Percentiles rank a stretch among this genome's conserved stretches.
phyloP scores from a whole-genome alignment of 805 yeast genomes.

The Cyberlindnera xishuangbannaensis region DNA sequence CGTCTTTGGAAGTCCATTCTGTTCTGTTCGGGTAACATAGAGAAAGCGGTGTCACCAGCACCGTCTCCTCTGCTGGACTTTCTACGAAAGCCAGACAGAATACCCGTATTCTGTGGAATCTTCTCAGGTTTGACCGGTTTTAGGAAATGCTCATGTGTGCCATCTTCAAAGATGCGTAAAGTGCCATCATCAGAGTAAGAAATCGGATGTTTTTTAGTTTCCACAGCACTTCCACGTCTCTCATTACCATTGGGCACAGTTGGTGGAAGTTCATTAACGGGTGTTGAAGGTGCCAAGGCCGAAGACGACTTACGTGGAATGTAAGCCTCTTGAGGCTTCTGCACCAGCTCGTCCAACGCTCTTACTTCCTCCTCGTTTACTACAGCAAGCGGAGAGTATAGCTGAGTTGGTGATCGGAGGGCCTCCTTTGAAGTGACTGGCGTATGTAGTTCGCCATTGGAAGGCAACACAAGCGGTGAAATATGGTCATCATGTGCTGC shows the following conservation, averaged over 20 bases:
- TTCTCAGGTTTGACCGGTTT: slow-evolving; percentile 22
- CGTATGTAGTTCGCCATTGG: too few relatives aligned
- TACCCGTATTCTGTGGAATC: slow-evolving; percentile 16
- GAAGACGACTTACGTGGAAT: neutral
- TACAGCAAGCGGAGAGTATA: neutral
- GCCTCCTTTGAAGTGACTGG: too few relatives aligned
- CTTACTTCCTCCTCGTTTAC: slow-evolving; percentile 1
- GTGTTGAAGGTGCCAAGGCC: too few relatives aligned
- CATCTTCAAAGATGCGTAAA: slow-evolving; percentile 18
- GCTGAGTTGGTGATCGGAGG: neutral
- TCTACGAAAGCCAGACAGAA: slow-evolving; percentile 21
- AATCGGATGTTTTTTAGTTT: neutral
- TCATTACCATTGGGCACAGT: too few relatives aligned
- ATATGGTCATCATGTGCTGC: too few relatives aligned
- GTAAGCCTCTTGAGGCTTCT: neutral
- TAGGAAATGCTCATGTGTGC: slow-evolving; percentile 22
- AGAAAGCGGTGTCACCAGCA: slow-evolving; percentile 21
- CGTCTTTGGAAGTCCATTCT: slow-evolving; percentile 25
- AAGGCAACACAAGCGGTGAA: too few relatives aligned
- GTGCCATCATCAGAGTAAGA: slow-evolving; percentile 13
- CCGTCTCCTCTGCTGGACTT: slow-evolving; percentile 12
- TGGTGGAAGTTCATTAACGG: too few relatives aligned
- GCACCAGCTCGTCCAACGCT: neutral
- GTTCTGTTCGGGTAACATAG: slow-evolving; percentile 25
- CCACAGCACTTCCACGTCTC: neutral